A percentile compares a stretch with the other conserved stretches of the same genome.
Evolutionary conservation across 2,329 filamentous ascomycete species (phyloP).

Genomic region (Thelonectria rubi): DNA sequence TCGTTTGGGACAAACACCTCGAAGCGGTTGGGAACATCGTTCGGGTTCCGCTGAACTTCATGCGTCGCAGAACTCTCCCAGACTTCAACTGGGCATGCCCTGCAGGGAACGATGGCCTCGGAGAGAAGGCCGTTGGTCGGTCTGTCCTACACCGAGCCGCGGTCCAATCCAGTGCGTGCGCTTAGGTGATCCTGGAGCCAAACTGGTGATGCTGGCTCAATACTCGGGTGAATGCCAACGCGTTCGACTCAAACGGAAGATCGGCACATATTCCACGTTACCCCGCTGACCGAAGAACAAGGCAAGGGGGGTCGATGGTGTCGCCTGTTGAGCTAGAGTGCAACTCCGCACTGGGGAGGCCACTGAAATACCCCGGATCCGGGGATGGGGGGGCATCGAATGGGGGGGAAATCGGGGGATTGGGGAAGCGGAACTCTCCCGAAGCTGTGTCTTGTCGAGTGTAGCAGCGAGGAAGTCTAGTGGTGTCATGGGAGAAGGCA

Average conservation of each 20-base stretch:
- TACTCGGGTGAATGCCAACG: not conserved
- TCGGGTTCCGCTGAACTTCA: not conserved
- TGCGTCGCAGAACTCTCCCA: not conserved
- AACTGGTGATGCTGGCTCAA: not conserved
- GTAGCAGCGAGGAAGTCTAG: not conserved
- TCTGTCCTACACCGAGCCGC: slow-evolving; percentile 3
- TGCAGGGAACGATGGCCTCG: not conserved
- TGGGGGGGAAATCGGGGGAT: not conserved
- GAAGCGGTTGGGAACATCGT: not conserved
- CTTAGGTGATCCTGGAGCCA: slow-evolving; percentile 5
- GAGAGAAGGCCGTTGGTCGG: slow-evolving; percentile 9
- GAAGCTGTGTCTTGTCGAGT: not conserved
- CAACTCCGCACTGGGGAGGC: not conserved
- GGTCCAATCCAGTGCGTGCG: slow-evolving; percentile 15
- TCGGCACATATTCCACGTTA: slow-evolving; percentile 11
- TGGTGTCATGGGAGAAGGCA: not conserved
- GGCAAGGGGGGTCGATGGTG: not conserved
- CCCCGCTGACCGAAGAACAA: slow-evolving; percentile 8
- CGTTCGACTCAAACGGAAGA: not conserved
- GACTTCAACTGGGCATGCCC: not conserved
- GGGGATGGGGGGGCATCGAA: not conserved
- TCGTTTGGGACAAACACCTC: not conserved
- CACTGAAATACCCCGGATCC: not conserved
- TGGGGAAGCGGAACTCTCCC: not conserved
- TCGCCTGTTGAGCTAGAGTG: not conserved